Percentiles rank a stretch among this genome's conserved stretches.
Evolutionary conservation across 2,329 filamentous ascomycete species (phyloP).

Genomic region (Scedosporium boydii): DNA sequence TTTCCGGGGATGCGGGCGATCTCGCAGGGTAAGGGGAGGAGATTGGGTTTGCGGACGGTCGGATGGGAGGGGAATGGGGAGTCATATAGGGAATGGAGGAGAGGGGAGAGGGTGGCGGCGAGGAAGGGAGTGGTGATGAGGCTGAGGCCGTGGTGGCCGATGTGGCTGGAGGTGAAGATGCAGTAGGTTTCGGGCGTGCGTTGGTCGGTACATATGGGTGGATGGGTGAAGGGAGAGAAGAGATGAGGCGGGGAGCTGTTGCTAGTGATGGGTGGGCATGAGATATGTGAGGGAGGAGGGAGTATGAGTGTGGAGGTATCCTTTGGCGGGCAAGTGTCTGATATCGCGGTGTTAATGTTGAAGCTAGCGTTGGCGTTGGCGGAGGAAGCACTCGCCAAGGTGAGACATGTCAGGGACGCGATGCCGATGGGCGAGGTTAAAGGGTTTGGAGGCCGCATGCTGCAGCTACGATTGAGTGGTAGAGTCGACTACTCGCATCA

Average conservation of each 20-base stretch:
- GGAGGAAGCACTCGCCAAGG: background rate
- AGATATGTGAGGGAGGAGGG: background rate
- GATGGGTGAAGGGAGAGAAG: background rate
- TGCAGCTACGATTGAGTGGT: too few relatives aligned
- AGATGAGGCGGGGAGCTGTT: too few relatives aligned
- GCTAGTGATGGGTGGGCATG: background rate
- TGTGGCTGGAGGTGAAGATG: background rate
- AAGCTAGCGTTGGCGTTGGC: conserved; percentile 9
- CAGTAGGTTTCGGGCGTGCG: background rate
- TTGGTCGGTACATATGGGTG: background rate
- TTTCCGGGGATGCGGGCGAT: conserved; percentile 3
- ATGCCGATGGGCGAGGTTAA: background rate
- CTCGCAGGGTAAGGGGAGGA: background rate
- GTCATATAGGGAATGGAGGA: background rate
- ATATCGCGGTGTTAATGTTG: background rate
- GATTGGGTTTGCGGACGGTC: background rate
- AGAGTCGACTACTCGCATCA: too few relatives aligned
- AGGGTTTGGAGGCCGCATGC: background rate
- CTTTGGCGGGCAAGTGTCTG: conserved; percentile 1
- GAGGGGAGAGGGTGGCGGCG: background rate
- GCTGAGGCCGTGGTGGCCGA: conserved; percentile 24
- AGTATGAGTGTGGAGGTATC: background rate
- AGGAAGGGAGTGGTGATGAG: conserved; percentile 50
- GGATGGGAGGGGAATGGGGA: background rate
- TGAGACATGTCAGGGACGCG: background rate